phyloP scores from a whole-genome alignment of 2,329 filamentous ascomycete species.

The Diaporthe australafricana region DNA sequence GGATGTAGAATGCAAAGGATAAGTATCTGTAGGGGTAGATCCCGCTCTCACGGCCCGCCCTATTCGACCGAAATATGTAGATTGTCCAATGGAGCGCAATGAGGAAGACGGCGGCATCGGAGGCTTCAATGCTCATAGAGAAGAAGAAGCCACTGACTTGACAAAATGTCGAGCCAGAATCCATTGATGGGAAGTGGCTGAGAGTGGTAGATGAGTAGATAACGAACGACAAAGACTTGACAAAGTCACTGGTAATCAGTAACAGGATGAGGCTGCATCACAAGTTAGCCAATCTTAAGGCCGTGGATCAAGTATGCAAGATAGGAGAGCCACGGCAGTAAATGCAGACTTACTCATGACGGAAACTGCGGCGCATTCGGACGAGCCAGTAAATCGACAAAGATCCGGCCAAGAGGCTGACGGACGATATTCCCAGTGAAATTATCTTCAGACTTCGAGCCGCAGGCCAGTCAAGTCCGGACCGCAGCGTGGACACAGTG shows the following conservation, averaged over 20 bases:
- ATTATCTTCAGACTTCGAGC: constrained; percentile 49
- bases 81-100: constrained; percentile 80
- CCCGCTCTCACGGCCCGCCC: constrained; percentile 67
- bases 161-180: constrained; percentile 68
- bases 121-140: constrained; percentile 73
- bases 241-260: constrained; percentile 77
- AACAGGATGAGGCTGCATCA: constrained; percentile 75
- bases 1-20: constrained; percentile 68
- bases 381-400: constrained; percentile 78
- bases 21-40: constrained; percentile 74
- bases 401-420: constrained; percentile 68
- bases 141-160: constrained; percentile 77
- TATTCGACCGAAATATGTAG: constrained; percentile 73
- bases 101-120: constrained; percentile 77
- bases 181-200: constrained; percentile 56
- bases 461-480: background rate
- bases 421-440: constrained; percentile 55
- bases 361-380: constrained; percentile 78
- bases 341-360: constrained; percentile 70
- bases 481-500: background rate
- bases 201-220: constrained; percentile 73
- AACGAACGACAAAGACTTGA: constrained; percentile 77
- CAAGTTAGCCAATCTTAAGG: background rate
- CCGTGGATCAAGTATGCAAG: background rate
- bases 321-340: too few species aligned